A percentile compares a stretch with the other conserved stretches of the same genome.
phyloP scores from a whole-genome alignment of 169 alveolate genomes.

The Besnoitia besnoiti region DNA sequence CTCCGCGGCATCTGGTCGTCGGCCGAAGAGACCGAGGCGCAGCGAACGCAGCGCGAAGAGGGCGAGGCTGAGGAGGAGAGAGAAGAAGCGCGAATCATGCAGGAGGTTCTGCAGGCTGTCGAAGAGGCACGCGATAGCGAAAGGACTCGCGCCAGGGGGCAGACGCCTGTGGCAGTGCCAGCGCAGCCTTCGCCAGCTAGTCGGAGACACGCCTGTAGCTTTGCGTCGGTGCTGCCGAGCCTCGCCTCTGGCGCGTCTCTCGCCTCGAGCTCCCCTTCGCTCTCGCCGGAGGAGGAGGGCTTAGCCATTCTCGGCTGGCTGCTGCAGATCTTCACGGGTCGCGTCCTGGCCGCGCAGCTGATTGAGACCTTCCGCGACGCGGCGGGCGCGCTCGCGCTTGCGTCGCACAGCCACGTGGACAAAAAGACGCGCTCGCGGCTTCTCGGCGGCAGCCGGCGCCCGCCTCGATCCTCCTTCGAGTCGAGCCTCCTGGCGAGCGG shows the following conservation, averaged over 20 bases:
- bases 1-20: background rate
- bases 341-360: background rate
- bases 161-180: background rate
- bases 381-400: background rate
- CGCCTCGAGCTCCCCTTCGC: background rate
- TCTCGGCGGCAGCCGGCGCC: background rate
- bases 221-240: too few relatives aligned
- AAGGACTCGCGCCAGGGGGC: too few relatives aligned
- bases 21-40: background rate
- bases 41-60: background rate
- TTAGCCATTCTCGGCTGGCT: conserved; percentile 9
- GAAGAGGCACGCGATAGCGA: background rate
- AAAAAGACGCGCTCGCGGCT: background rate
- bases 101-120: background rate
- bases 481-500: background rate
- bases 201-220: too few relatives aligned
- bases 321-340: background rate
- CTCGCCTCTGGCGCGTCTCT: background rate
- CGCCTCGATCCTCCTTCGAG: background rate
- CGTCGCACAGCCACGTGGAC: background rate
- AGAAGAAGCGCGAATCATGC: background rate
- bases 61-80: background rate
- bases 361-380: background rate
- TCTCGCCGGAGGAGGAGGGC: background rate
- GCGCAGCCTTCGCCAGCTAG: too few relatives aligned